These are phyloP conservation scores for Ascochyta rabiei DNA, from an alignment of 2,329 filamentous ascomycete species.

Conservation along the genomic window DNA sequence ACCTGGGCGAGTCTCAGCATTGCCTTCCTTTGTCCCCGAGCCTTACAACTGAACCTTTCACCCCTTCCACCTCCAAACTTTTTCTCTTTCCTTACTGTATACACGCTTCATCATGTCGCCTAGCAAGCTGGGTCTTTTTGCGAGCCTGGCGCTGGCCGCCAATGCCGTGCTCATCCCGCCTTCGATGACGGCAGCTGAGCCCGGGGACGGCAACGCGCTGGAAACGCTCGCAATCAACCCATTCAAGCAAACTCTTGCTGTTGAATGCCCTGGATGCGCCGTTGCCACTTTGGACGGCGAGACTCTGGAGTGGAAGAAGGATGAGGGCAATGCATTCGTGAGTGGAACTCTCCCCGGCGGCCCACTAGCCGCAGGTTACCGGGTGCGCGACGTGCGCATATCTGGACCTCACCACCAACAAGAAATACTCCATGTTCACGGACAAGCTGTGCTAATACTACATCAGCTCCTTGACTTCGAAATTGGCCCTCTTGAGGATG, in stretches of 20 bases:
- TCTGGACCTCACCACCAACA: neutral
- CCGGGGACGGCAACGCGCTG: constrained; percentile 39
- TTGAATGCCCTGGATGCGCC: constrained; percentile 45
- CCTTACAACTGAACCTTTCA: constrained; percentile 15
- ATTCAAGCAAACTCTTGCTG: constrained; percentile 37
- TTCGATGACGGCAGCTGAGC: constrained; percentile 33
- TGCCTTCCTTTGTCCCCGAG: constrained; percentile 16
- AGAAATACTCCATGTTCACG: no score
- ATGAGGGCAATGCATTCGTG: constrained; percentile 45
- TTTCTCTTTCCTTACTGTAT: constrained; percentile 19
- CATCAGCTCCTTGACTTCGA: constrained; percentile 46
- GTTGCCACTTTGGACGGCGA: constrained; percentile 34
- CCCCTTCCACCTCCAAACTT: constrained; percentile 21
- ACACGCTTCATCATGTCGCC: constrained; percentile 35
- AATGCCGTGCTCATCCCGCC: constrained; percentile 46
- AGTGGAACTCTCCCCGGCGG: constrained; percentile 15
- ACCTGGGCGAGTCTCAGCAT: constrained; percentile 18
- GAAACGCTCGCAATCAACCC: constrained; percentile 42
- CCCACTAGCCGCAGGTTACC: constrained; percentile 1
- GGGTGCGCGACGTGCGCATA: neutral
- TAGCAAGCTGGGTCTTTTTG: constrained; percentile 41
- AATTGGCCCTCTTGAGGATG: constrained; percentile 39
- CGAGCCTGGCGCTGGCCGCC: constrained; percentile 46
- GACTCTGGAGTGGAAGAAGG: constrained; percentile 35
- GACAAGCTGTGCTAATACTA: constrained; percentile 22